Percentiles rank a stretch among this genome's conserved stretches.
These are phyloP conservation scores for Chytriomyces sp. DNA, from an alignment of 192 early-diverging fungal genomes.

Conservation along the genomic window DNA sequence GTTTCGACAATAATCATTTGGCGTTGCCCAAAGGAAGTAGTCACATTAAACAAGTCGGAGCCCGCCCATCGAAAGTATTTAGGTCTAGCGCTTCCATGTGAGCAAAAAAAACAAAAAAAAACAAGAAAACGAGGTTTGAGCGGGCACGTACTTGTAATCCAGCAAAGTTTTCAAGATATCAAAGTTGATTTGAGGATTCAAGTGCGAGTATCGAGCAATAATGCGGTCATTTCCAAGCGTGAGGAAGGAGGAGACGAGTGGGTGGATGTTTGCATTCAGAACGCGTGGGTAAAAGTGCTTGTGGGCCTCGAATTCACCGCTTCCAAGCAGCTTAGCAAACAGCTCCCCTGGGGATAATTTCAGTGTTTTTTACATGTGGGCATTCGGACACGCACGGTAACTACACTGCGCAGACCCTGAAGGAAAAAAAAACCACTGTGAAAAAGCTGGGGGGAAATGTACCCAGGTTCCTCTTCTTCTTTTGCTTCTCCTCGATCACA, in stretches of 20 bases:
- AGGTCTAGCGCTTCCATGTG: conserved; percentile 44
- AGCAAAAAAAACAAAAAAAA: neutral
- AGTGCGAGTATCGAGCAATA: conserved; percentile 79
- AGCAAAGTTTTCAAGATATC: conserved; percentile 65
- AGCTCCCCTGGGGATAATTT: conserved; percentile 11
- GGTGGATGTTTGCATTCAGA: conserved; percentile 85
- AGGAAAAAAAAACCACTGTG: neutral
- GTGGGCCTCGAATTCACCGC: conserved; percentile 77
- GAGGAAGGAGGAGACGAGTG: conserved; percentile 81
- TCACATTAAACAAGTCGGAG: conserved; percentile 87
- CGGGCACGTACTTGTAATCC: conserved; percentile 31
- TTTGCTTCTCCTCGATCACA: neutral
- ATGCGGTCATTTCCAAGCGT: conserved; percentile 86
- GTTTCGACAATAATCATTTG: conserved; percentile 93
- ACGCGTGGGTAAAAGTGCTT: conserved; percentile 87
- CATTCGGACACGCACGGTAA: too few species aligned
- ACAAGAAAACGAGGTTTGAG: neutral
- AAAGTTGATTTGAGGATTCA: conserved; percentile 79
- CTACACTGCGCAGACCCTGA: too few species aligned
- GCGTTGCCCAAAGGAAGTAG: conserved; percentile 76
- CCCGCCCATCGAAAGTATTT: conserved; percentile 86
- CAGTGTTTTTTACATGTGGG: neutral
- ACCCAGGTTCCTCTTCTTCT: neutral
- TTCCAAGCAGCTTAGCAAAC: conserved; percentile 29
- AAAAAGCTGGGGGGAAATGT: too few species aligned